Evolutionary conservation across 805 yeast genomes (phyloP).

Genomic region (Spathaspora sp.): DNA sequence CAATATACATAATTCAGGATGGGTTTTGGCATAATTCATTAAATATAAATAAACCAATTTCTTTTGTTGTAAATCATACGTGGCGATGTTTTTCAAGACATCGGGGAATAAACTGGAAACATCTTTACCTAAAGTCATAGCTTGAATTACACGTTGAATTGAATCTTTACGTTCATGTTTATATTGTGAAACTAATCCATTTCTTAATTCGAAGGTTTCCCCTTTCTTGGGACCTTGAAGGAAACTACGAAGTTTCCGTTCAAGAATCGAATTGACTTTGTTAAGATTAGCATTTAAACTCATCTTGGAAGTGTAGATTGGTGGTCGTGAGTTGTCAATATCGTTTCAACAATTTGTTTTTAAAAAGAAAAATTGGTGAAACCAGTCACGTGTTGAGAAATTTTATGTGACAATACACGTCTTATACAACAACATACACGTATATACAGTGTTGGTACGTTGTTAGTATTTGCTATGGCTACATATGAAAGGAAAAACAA

Average conservation of each 20-base stretch:
- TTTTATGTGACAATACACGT: neutral
- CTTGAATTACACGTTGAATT: conserved; percentile 92
- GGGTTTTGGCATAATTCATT: conserved; percentile 95
- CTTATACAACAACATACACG: neutral
- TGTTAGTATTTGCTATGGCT: neutral
- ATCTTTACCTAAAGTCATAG: conserved; percentile 97
- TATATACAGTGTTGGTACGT: neutral
- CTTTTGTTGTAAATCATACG: conserved; percentile 94
- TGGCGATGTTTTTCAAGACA: conserved; percentile 92
- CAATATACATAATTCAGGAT: conserved; percentile 91
- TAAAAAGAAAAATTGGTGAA: neutral
- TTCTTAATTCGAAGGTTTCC: conserved; percentile 86
- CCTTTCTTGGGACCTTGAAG: conserved; percentile 50
- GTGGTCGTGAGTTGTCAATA: neutral
- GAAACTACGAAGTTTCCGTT: conserved; percentile 40
- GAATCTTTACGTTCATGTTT: conserved; percentile 95
- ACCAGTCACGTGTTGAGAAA: no score
- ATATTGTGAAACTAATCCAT: conserved; percentile 90
- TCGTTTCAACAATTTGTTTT: neutral
- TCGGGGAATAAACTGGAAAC: conserved; percentile 94
- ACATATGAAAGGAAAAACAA: neutral
- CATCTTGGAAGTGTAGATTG: neutral
- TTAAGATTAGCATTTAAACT: conserved; percentile 1
- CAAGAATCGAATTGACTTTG: conserved; percentile 31
- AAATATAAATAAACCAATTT: conserved; percentile 89